These are phyloP conservation scores for Danielozyma ontarioensis DNA, from an alignment of 805 yeast species.

Conservation along the genomic window DNA sequence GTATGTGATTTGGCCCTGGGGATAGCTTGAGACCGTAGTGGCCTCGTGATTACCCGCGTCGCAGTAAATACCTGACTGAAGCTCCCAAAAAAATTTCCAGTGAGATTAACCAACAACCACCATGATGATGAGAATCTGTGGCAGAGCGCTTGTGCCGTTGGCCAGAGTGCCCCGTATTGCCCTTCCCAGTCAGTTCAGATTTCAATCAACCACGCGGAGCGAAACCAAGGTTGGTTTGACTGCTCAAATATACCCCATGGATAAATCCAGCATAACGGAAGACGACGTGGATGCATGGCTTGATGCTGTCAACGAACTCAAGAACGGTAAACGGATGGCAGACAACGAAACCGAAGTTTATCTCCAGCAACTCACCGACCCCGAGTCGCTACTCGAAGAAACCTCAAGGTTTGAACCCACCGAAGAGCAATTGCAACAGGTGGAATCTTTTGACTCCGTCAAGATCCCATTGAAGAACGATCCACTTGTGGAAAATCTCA, in stretches of 20 bases:
- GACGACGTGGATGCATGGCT: conserved; percentile 45
- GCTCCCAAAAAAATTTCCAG: no score
- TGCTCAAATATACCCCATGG: conserved; percentile 34
- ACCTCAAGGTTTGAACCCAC: conserved; percentile 50
- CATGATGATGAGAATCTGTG: no score
- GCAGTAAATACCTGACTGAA: no score
- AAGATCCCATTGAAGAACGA: conserved; percentile 62
- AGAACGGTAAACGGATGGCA: conserved; percentile 21
- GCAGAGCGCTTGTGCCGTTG: no score
- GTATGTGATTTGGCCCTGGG: no score
- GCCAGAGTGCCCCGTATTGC: no score
- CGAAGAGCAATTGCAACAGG: conserved; percentile 57
- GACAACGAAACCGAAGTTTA: conserved; percentile 31
- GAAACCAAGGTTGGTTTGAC: no score
- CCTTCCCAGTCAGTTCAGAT: no score
- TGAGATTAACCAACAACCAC: no score
- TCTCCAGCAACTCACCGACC: conserved; percentile 32
- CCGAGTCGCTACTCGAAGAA: conserved; percentile 26
- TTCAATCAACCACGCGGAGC: no score
- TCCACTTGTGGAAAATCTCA: conserved; percentile 70
- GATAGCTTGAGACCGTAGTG: no score
- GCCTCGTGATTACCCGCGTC: no score
- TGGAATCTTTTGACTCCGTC: conserved; percentile 41
- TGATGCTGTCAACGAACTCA: conserved; percentile 37
- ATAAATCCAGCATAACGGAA: conserved; percentile 33